Conservation (phyloP, 805 yeast species). For the Schwanniomyces yamadae region DNA sequence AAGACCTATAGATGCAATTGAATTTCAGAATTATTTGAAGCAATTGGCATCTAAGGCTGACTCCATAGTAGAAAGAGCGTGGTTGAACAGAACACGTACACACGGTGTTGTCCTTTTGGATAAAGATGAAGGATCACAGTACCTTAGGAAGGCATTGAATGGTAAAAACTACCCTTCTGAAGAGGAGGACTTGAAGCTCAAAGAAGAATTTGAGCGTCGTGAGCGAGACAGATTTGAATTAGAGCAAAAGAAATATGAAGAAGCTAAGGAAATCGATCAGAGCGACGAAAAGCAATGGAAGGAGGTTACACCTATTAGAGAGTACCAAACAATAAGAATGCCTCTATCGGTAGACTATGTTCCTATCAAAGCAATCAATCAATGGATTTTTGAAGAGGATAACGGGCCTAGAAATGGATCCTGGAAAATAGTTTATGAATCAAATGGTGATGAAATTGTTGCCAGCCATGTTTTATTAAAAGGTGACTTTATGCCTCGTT, state of each 20-base stretch:
- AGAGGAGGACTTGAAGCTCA: conserved; percentile 21
- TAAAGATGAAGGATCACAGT: conserved; percentile 39
- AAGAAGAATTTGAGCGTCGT: conserved; percentile 13
- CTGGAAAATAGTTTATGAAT: conserved; percentile 43
- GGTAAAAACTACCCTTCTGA: conserved; percentile 34
- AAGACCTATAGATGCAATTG: conserved; percentile 35
- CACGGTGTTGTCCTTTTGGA: conserved; percentile 44
- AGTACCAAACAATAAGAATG: conserved; percentile 17
- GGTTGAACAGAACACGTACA: conserved; percentile 42
- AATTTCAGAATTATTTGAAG: conserved; percentile 36
- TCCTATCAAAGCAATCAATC: conserved; percentile 44
- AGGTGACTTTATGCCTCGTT: conserved; percentile 18
- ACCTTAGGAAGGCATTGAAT: conserved; percentile 32
- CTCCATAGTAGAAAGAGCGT: conserved; percentile 38
- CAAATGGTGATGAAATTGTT: conserved; percentile 26
- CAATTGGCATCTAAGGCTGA: conserved; percentile 23
- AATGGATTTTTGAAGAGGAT: conserved; percentile 48
- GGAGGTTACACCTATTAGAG: conserved; percentile 17
- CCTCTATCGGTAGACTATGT: conserved; percentile 42
- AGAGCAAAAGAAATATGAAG: conserved; percentile 15
- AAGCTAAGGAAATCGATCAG: conserved; percentile 3
- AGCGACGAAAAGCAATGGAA: conserved; percentile 6
- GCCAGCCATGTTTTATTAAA: conserved; percentile 16
- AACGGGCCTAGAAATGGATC: conserved; percentile 44
- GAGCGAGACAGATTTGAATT: conserved; percentile 21